phyloP scores from a whole-genome alignment of 441 rosid species.

The Gossypium gossypioides region DNA sequence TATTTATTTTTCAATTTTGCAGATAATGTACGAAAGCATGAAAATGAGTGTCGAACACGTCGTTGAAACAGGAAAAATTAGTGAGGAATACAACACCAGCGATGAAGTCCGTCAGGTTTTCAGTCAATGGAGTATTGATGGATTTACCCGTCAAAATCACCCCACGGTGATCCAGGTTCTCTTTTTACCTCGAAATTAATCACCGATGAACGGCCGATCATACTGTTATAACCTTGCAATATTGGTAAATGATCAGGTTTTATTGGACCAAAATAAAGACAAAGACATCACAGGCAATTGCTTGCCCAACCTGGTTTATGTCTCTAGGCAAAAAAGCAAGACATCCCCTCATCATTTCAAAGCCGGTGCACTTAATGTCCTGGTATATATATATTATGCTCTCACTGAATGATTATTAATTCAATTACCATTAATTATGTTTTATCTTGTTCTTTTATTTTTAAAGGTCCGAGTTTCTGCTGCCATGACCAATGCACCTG shows the following conservation, averaged over 20 bases:
- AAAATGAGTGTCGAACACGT: slow-evolving; percentile 38
- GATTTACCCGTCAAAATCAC: slow-evolving; percentile 52
- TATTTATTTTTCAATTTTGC: neutral
- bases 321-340: slow-evolving; percentile 56
- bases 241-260: slow-evolving; percentile 23
- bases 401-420: neutral
- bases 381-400: neutral
- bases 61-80: slow-evolving; percentile 42
- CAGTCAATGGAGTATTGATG: slow-evolving; percentile 28
- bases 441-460: neutral
- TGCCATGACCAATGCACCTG: slow-evolving; percentile 50
- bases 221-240: neutral
- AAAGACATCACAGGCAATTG: slow-evolving; percentile 28
- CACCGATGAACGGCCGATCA: neutral
- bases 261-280: slow-evolving; percentile 38
- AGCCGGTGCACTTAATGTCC: slow-evolving; percentile 69
- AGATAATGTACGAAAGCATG: slow-evolving; percentile 54
- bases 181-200: neutral
- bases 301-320: slow-evolving; percentile 59
- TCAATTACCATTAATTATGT: neutral
- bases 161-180: slow-evolving; percentile 53
- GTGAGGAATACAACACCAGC: slow-evolving; percentile 17
- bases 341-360: slow-evolving; percentile 54
- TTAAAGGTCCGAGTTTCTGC: slow-evolving; percentile 59
- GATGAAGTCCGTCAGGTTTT: slow-evolving; percentile 26